A percentile compares a stretch with the other conserved stretches of the same genome.
Conservation (phyloP, 202 grass and related monocot genomes). For the Panicum hallii region DNA sequence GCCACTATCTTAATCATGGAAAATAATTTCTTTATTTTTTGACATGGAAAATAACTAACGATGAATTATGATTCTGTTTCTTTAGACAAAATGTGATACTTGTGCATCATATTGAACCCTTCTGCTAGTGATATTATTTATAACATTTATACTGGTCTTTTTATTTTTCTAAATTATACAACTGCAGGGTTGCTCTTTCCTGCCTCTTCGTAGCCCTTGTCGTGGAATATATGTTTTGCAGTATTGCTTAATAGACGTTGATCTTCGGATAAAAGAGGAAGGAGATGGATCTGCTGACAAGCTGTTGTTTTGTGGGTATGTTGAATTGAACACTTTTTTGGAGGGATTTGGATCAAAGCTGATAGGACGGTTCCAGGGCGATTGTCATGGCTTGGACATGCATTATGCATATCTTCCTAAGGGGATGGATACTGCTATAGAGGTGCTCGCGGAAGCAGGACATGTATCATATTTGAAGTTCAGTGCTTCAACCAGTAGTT, state of each 20-base stretch:
- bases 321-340: not conserved
- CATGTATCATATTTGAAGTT: not conserved
- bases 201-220: constrained; percentile 26
- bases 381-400: constrained; percentile 12
- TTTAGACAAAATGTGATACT: not conserved
- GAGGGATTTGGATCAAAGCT: not conserved
- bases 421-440: constrained; percentile 8
- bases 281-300: constrained; percentile 18
- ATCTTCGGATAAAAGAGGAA: constrained; percentile 28
- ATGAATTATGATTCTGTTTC: not conserved
- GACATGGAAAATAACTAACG: not conserved
- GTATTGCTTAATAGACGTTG: not conserved
- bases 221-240: constrained; percentile 19
- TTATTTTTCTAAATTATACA: not conserved
- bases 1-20: not conserved
- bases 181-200: not conserved
- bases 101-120: not conserved
- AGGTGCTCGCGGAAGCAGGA: not conserved
- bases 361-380: not conserved
- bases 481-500: not conserved
- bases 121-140: not conserved
- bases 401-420: not conserved
- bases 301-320: constrained; percentile 2
- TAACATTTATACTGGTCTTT: not conserved
- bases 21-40: not conserved